These are phyloP conservation scores for Sporothrix curviconia DNA, from an alignment of 2,329 filamentous ascomycete genomes.

Conservation along the genomic window DNA sequence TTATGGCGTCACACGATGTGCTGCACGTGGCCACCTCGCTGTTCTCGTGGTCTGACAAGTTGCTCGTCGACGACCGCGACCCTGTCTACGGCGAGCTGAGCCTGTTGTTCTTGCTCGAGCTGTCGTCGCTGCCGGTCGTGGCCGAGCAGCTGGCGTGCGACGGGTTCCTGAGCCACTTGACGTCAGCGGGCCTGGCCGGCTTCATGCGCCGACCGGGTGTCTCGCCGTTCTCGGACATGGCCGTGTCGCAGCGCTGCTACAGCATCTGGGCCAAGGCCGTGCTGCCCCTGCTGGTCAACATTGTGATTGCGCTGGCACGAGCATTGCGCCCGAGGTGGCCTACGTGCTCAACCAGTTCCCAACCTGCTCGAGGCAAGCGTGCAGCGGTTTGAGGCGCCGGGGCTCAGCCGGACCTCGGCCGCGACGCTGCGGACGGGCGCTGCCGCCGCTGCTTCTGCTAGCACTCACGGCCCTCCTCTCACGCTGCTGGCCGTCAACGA, in stretches of 20 bases:
- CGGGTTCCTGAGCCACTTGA: slow-evolving; percentile 71
- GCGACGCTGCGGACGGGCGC: neutral
- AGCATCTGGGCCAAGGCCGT: slow-evolving; percentile 85
- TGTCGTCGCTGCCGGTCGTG: slow-evolving; percentile 72
- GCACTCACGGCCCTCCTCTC: slow-evolving; percentile 49
- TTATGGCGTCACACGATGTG: slow-evolving; percentile 63
- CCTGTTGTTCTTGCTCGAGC: slow-evolving; percentile 77
- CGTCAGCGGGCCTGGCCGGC: slow-evolving; percentile 70
- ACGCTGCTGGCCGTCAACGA: slow-evolving; percentile 70
- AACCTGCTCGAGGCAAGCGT: slow-evolving; percentile 67
- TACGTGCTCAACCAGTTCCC: slow-evolving; percentile 85
- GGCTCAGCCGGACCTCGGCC: slow-evolving; percentile 40
- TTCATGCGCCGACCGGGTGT: slow-evolving; percentile 66
- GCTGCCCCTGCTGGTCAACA: slow-evolving; percentile 79
- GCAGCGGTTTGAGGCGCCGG: slow-evolving; percentile 60
- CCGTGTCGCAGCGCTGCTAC: slow-evolving; percentile 67
- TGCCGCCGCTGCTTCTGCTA: neutral
- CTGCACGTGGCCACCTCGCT: slow-evolving; percentile 77
- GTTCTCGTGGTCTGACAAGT: slow-evolving; percentile 87
- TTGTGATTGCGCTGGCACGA: slow-evolving; percentile 72
- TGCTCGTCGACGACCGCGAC: slow-evolving; percentile 60
- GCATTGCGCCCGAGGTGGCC: slow-evolving; percentile 76
- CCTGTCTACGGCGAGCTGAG: slow-evolving; percentile 92
- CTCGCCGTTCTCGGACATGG: slow-evolving; percentile 70
- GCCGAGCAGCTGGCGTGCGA: slow-evolving; percentile 89